phyloP scores from a whole-genome alignment of 2,329 filamentous ascomycete genomes.

The Nigrospora oryzae region DNA sequence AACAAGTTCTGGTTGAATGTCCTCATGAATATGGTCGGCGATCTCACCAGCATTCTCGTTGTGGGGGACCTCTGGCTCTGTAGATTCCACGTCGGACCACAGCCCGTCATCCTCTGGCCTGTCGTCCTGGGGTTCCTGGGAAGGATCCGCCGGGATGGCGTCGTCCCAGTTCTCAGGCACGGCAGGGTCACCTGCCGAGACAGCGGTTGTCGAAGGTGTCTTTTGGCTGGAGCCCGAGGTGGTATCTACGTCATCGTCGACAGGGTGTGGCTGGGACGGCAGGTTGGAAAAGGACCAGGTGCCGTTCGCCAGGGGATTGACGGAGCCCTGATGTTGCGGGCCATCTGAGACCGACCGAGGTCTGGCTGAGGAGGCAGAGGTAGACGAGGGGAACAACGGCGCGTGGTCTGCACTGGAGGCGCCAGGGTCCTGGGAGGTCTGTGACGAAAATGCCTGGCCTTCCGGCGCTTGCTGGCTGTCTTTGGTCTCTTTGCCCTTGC shows the following conservation, averaged over 20 bases:
- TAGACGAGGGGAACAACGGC: too few species aligned
- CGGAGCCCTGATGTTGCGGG: constrained; percentile 30
- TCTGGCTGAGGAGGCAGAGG: constrained; percentile 16
- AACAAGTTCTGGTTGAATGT: constrained; percentile 1
- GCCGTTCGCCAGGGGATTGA: constrained; percentile 49
- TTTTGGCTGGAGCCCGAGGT: neutral
- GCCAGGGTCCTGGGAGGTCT: too few species aligned
- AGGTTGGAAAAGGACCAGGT: constrained; percentile 49
- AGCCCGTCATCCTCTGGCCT: neutral
- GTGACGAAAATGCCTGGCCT: neutral
- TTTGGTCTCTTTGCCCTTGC: constrained; percentile 11
- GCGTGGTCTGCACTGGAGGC: too few species aligned
- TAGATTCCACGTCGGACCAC: neutral
- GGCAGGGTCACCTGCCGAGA: too few species aligned
- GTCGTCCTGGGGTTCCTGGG: neutral
- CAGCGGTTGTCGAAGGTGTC: neutral
- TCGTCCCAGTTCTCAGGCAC: too few species aligned
- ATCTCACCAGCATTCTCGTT: constrained; percentile 1
- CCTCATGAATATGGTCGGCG: constrained; percentile 2
- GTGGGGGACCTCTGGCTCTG: neutral
- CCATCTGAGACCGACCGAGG: constrained; percentile 51
- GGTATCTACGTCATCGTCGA: neutral
- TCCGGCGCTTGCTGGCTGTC: neutral
- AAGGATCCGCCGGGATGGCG: constrained; percentile 6
- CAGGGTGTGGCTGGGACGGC: constrained; percentile 7